Conservation (phyloP, 1,139 yeast species). For the Hyphopichia khmerensis region DNA sequence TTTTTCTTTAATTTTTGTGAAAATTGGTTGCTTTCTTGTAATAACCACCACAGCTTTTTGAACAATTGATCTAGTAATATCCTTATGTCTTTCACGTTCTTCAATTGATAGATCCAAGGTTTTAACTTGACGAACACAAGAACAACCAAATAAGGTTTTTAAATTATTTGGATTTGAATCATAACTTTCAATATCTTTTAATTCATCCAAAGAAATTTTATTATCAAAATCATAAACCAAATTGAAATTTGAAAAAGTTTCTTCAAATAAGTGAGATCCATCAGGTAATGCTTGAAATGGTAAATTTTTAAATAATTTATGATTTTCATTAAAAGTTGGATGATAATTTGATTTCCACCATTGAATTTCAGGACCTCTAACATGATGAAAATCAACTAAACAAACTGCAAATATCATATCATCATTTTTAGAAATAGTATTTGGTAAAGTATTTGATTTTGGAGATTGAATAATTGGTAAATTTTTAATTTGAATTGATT, state of each 20-base stretch:
- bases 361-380: conserved; percentile 93
- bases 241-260: conserved; percentile 89
- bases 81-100: conserved; percentile 53
- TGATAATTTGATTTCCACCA: conserved; percentile 78
- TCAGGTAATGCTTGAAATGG: conserved; percentile 97
- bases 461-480: conserved; percentile 29
- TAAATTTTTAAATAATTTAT: conserved; percentile 74
- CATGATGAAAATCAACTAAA: conserved; percentile 90
- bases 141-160: conserved; percentile 86
- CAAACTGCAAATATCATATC: conserved; percentile 77
- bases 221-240: conserved; percentile 67
- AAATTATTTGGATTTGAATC: conserved; percentile 48
- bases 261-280: conserved; percentile 90
- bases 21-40: conserved; percentile 75
- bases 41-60: conserved; percentile 92
- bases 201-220: conserved; percentile 43
- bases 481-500: conserved; percentile 36
- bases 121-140: conserved; percentile 84
- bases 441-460: conserved; percentile 7
- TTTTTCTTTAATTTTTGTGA: conserved; percentile 85
- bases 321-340: conserved; percentile 33
- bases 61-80: conserved; percentile 82
- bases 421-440: conserved; percentile 11
- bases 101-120: conserved; percentile 53
- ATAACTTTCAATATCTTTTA: conserved; percentile 44